Base-by-base conservation (phyloP, 208 protist genomes). In the Crithidia expoeki region DNA sequence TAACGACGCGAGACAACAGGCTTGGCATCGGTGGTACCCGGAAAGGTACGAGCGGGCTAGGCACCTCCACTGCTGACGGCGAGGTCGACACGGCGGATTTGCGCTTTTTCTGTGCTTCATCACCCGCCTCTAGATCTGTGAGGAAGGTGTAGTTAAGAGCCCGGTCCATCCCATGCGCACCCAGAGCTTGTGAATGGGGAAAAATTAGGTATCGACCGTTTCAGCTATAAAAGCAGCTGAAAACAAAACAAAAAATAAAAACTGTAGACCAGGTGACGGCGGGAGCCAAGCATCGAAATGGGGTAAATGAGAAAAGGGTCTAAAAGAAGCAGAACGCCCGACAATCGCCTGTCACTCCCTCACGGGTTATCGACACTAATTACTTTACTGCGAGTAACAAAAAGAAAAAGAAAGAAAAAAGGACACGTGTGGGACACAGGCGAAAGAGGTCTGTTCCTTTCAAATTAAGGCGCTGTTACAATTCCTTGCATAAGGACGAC, bases 21-120 rank as follows among this genome's bases (percentile, higher is more conserved):
- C 3, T 56, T 68, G 79, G 71, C 53, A 83, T 65, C 10, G 85
- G 85, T 23, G 88, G 85, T 5, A 73, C 80, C 2, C 75, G 74
- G 52, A 94, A 91, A 14, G 77, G 69, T 0, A 47, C 51, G 2
- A 92, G 44, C 2, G 81, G 76, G 17, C 62, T 59, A 2, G 57
- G 28, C 2, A 46, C 52, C 1, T 81, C 73, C 30, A 74, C 53
- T n/a, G 53, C 61, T 1, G 61, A 46, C 11, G 61, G 30, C 9
- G 40, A 36, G 12, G 28, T 36, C 5, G 58, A 12, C 11, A 65
- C 61, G 14, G 36, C 25, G 14, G 16, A 17, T 0, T 28, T 5
- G 3, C 42, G 65, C 12, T 25, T 34, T 2, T 30, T 34, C 3
- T 25, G 49, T 36, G 44, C 16, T 0, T 46, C 38, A 30, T 42